Conservation (phyloP, 257 asterid species). For the Solanum tarapatanum region DNA sequence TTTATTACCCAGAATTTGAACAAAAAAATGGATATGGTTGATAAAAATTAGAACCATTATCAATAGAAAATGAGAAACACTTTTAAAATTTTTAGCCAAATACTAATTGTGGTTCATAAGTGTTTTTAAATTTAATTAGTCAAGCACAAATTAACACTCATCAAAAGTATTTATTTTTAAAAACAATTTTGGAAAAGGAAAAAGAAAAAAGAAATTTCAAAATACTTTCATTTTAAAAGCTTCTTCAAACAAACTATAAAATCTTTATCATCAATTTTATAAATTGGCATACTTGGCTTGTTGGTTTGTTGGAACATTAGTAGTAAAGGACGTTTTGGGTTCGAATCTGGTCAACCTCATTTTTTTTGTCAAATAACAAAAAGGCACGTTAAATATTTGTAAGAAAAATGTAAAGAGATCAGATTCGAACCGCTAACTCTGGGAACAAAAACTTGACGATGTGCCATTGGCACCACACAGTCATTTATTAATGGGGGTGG, state of each 20-base stretch:
- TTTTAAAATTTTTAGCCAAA: neutral
- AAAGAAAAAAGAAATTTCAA: neutral
- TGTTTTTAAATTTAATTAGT: too few relatives aligned
- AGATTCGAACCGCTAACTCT: neutral
- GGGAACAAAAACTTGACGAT: neutral
- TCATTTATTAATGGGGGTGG: neutral
- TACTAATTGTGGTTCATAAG: neutral
- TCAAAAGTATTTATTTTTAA: too few relatives aligned
- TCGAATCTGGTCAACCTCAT: neutral
- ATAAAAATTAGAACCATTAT: neutral
- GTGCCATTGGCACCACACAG: neutral
- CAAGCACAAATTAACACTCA: neutral
- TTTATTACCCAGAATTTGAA: neutral
- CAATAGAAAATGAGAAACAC: neutral
- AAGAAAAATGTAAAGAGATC: neutral
- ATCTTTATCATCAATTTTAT: neutral
- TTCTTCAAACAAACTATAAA: neutral
- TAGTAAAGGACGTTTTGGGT: neutral
- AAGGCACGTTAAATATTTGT: neutral
- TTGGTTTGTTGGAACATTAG: neutral
- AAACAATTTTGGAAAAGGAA: neutral
- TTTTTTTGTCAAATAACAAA: neutral
- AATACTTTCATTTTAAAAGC: neutral
- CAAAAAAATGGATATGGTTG: neutral
- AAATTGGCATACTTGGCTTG: neutral